Base-by-base conservation (phyloP, 2,329 filamentous ascomycete genomes). In the Raffaelea albimanens region DNA sequence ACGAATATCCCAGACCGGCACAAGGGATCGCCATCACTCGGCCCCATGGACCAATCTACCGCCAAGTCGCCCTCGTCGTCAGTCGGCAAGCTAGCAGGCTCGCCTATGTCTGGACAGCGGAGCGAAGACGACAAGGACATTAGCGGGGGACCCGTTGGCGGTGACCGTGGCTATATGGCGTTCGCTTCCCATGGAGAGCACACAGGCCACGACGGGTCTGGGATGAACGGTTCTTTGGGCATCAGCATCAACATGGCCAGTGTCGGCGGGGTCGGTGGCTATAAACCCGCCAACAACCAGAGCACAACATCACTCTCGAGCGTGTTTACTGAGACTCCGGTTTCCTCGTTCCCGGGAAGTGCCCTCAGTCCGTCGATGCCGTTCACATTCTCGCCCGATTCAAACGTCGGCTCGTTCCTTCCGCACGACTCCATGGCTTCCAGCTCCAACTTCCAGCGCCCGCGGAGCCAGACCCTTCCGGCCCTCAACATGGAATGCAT, bases 391-490 rank as follows among this genome's bases (percentile, higher is more conserved):
- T 86, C 84, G 1, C 85, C 88, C 1, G 83, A 93, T 54, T 75
- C 81, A 13, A 81, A 80, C 49, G 73, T 75, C 3, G 83, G 82
- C 46, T 76, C 80, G 1, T 93, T 90, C 60, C 57, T 68, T 21
- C 49, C 62, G 0, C 54, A 65, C 39, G 71, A 74, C 38, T 63
- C 64, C 25, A 60, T 64, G 33, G 56, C 63, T 4, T 59, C 59
- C 5, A 67, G 60, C 48, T 67, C 70, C 46, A 79, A 78, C 57
- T 80, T 83, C 54, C 83, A 85, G 57, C 76, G 87, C 48, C 87
- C 86, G n/a, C 76, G 88, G 58, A 93, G 87, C 62, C 88, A 94
- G 63, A 95, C 88, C 0, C 89, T 95, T 53, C 87, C 89, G 1
- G 80, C 83, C 40, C 68, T 87, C 39, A 80, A 80, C 47, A 70